Evolutionary conservation across 2,329 filamentous ascomycete species (phyloP).

Genomic region (Aspergillus neoniger): DNA sequence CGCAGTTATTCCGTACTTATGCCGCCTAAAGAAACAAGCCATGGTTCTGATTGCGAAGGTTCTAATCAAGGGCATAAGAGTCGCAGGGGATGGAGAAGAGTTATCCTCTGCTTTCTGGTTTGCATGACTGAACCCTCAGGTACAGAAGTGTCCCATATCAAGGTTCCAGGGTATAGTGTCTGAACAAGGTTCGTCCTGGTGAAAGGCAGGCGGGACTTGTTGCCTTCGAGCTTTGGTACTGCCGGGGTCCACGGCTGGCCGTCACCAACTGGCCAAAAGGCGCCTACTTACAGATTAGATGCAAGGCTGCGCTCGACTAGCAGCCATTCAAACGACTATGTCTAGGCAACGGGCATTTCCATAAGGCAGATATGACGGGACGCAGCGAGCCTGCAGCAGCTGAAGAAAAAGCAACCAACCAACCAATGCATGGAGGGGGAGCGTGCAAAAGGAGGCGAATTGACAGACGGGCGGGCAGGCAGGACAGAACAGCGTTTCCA

Average conservation of each 20-base stretch:
- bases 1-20: neutral
- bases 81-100: neutral
- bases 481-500: conserved; percentile 14
- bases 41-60: no score
- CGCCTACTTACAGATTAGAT: neutral
- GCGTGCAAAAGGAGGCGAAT: neutral
- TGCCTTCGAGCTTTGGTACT: conserved; percentile 13
- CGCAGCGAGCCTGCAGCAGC: neutral
- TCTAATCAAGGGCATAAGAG: no score
- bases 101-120: no score
- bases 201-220: conserved; percentile 3
- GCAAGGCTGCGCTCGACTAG: neutral
- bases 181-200: conserved; percentile 3
- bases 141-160: neutral
- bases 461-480: conserved; percentile 9
- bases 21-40: neutral
- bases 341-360: neutral
- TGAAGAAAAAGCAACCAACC: neutral
- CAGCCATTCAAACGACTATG: neutral
- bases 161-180: neutral
- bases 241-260: conserved; percentile 10
- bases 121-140: neutral
- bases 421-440: neutral
- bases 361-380: neutral
- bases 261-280: conserved; percentile 1